Conservation (phyloP, 768 basidiomycete genomes). For the Suillus lakei region DNA sequence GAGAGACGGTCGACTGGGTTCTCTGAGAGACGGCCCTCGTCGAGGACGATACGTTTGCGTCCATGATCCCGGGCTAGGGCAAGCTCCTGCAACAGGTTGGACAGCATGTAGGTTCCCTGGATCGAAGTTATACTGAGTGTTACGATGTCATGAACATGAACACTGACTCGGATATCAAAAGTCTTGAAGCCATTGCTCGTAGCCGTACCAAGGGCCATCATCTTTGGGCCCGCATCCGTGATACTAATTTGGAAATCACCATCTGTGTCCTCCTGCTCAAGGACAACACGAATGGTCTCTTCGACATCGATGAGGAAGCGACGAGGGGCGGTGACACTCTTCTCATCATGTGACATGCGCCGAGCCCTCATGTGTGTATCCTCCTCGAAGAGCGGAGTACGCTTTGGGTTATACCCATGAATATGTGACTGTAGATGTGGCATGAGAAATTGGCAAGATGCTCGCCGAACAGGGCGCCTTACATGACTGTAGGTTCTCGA, state of each 20-base stretch:
- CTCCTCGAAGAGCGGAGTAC: slow-evolving; percentile 73
- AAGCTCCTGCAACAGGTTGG: slow-evolving; percentile 97
- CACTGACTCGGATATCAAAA: slow-evolving; percentile 87
- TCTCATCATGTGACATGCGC: slow-evolving; percentile 93
- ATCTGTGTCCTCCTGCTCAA: slow-evolving; percentile 98
- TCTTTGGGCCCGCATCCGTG: slow-evolving; percentile 95
- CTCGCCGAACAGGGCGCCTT: slow-evolving; percentile 29
- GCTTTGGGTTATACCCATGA: slow-evolving; percentile 75
- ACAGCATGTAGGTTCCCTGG: slow-evolving; percentile 99
- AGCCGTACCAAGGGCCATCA: slow-evolving; percentile 94
- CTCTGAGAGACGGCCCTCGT: slow-evolving; percentile 96
- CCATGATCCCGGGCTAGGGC: slow-evolving; percentile 95
- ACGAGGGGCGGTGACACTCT: slow-evolving; percentile 75
- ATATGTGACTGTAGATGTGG: slow-evolving; percentile 59
- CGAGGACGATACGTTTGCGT: slow-evolving; percentile 96
- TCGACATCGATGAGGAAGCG: slow-evolving; percentile 98
- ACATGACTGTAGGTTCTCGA: slow-evolving; percentile 90
- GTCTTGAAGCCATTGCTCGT: slow-evolving; percentile 98
- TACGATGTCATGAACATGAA: slow-evolving; percentile 5
- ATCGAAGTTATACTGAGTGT: slow-evolving; percentile 19
- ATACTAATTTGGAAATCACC: slow-evolving; percentile 96
- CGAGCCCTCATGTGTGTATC: slow-evolving; percentile 76
- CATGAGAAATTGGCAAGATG: slow-evolving; percentile 24
- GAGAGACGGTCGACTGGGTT: slow-evolving; percentile 97
- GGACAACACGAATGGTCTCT: slow-evolving; percentile 93